Percentiles rank a stretch among this genome's conserved stretches.
phyloP scores from a whole-genome alignment of 164 flowering plant genomes.

The Vitis cinerea region DNA sequence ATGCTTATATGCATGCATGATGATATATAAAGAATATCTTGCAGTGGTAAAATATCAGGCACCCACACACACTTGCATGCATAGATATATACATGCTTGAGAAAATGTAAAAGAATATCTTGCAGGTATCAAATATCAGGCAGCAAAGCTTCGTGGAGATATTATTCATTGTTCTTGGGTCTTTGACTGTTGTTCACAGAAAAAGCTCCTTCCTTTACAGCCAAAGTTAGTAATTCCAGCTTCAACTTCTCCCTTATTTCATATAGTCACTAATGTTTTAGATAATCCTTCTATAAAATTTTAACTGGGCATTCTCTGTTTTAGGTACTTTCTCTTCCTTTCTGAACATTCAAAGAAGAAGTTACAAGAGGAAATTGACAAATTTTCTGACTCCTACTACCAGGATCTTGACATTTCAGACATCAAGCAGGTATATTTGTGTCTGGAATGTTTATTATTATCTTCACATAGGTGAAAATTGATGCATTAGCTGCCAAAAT shows the following conservation, averaged over 20 bases:
- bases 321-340: slow-evolving; percentile 76
- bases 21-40: slow-evolving; percentile 1
- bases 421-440: slow-evolving; percentile 57
- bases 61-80: slow-evolving; percentile 24
- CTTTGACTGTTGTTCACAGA: slow-evolving; percentile 74
- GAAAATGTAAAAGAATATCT: slow-evolving; percentile 2
- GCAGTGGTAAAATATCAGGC: slow-evolving; percentile 92
- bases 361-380: slow-evolving; percentile 76
- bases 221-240: slow-evolving; percentile 57
- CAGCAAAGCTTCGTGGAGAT: slow-evolving; percentile 85
- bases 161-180: slow-evolving; percentile 89
- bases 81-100: too few relatives aligned
- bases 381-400: slow-evolving; percentile 76
- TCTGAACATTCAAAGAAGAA: slow-evolving; percentile 64
- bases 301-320: slow-evolving; percentile 6
- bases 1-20: neutral
- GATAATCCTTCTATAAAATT: neutral
- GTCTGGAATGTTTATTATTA: neutral
- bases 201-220: slow-evolving; percentile 71
- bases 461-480: neutral
- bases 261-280: neutral
- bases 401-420: slow-evolving; percentile 68
- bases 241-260: neutral
- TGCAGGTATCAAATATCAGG: slow-evolving; percentile 88
- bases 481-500: neutral